Percentiles rank a stretch among this genome's conserved stretches.
Conservation (phyloP, 768 basidiomycete species). For the Hydnomerulius pinastri region DNA sequence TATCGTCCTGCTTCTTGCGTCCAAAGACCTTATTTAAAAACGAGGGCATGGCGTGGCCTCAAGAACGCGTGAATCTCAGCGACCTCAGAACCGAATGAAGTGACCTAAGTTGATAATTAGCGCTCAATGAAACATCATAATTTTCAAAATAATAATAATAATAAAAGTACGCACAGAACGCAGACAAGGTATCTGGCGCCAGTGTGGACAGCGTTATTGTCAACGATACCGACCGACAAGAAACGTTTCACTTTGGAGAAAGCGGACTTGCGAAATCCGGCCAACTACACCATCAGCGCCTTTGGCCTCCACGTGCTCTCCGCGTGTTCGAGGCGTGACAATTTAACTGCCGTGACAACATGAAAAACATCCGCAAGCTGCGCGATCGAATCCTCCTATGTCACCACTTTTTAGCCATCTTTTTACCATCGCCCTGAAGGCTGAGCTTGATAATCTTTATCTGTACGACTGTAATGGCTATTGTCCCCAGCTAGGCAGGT, state of each 20-base stretch:
- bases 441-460: too few relatives aligned
- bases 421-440: too few relatives aligned
- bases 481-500: too few relatives aligned
- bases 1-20: slow-evolving; percentile 67
- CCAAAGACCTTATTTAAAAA: slow-evolving; percentile 79
- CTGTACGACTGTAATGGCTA: too few relatives aligned
- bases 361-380: too few relatives aligned
- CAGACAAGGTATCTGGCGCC: neutral
- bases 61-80: slow-evolving; percentile 13
- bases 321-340: too few relatives aligned
- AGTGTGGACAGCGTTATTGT: neutral
- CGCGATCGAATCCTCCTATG: too few relatives aligned
- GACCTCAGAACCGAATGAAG: slow-evolving; percentile 6
- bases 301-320: too few relatives aligned
- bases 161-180: neutral
- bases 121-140: neutral
- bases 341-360: too few relatives aligned
- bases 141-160: neutral
- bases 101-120: slow-evolving; percentile 11
- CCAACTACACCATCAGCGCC: neutral
- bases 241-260: slow-evolving; percentile 1
- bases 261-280: neutral
- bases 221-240: neutral
- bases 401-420: too few relatives aligned
- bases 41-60: slow-evolving; percentile 48